These are phyloP conservation scores for Elsinoe fawcettii DNA, from an alignment of 2,329 filamentous ascomycete species.

Conservation along the genomic window DNA sequence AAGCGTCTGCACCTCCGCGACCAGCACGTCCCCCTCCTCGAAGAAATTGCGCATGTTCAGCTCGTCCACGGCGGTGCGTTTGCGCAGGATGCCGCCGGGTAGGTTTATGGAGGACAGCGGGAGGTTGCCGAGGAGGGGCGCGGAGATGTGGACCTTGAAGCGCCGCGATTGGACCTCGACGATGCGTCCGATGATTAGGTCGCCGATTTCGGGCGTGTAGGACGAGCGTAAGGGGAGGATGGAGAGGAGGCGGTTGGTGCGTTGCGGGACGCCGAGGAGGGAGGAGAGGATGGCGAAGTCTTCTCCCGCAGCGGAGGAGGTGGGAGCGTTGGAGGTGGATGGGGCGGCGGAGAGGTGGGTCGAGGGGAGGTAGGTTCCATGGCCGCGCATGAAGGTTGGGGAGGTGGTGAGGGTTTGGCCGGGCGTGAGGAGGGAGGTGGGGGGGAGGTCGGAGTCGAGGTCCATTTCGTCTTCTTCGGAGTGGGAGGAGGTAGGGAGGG, in stretches of 20 bases:
- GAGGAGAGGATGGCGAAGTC: conserved; percentile 66
- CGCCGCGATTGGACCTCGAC: conserved; percentile 87
- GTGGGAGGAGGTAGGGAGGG: conserved; percentile 23
- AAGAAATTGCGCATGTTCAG: conserved; percentile 97
- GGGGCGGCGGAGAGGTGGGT: conserved; percentile 35
- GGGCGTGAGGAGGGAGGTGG: conserved; percentile 66
- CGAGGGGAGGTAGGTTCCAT: conserved; percentile 67
- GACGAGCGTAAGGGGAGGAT: conserved; percentile 83
- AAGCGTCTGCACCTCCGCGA: conserved; percentile 89
- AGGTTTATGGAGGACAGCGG: conserved; percentile 88
- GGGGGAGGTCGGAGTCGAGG: conserved; percentile 40
- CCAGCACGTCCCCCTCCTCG: conserved; percentile 83
- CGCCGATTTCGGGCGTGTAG: conserved; percentile 92
- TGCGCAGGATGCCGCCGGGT: conserved; percentile 83
- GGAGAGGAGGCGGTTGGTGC: conserved; percentile 94
- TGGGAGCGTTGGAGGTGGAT: conserved; percentile 48
- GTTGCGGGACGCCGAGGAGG: conserved; percentile 80
- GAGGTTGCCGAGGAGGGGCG: conserved; percentile 74
- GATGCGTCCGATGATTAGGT: conserved; percentile 88
- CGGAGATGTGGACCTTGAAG: conserved; percentile 92
- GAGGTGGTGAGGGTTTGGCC: conserved; percentile 83
- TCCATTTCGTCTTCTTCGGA: conserved; percentile 29
- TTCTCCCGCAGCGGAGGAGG: not conserved
- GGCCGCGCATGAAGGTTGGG: conserved; percentile 96
- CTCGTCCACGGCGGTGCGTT: conserved; percentile 91